A percentile compares a stretch with the other conserved stretches of the same genome.
Evolutionary conservation across 805 yeast species (phyloP).

Genomic region (Pichia manshurica): DNA sequence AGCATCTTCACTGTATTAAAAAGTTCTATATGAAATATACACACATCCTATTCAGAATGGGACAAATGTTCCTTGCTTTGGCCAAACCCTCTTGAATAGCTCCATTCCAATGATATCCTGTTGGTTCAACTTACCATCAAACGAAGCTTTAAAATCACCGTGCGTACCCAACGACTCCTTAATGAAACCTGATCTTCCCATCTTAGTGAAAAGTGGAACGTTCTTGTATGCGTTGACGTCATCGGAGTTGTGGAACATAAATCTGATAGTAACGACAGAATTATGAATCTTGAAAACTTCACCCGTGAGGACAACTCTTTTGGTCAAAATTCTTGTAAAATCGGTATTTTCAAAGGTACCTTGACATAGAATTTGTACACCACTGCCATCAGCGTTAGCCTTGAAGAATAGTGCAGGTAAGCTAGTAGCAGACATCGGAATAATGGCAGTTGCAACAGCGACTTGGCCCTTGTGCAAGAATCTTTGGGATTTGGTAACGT

Average conservation of each 20-base stretch:
- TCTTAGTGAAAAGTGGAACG: conserved; percentile 85
- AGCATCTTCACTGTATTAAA: neutral
- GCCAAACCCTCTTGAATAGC: conserved; percentile 92
- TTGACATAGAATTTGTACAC: conserved; percentile 64
- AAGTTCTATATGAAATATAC: neutral
- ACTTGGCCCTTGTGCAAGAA: conserved; percentile 74
- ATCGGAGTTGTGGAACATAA: conserved; percentile 92
- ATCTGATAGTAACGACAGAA: conserved; percentile 83
- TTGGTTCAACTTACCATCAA: conserved; percentile 83
- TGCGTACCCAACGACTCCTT: conserved; percentile 96
- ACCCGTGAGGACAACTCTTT: conserved; percentile 86
- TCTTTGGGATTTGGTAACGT: conserved; percentile 81
- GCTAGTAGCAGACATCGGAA: conserved; percentile 78
- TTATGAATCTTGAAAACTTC: conserved; percentile 94
- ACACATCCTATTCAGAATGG: neutral
- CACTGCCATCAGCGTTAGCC: conserved; percentile 37
- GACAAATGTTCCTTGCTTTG: conserved; percentile 33
- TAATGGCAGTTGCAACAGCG: conserved; percentile 78
- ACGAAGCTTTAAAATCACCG: conserved; percentile 94
- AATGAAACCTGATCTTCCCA: conserved; percentile 91
- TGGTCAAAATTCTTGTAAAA: conserved; percentile 76
- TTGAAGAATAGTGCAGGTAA: conserved; percentile 84
- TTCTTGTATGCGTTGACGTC: conserved; percentile 88
- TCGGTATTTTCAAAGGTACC: conserved; percentile 89
- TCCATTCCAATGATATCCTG: conserved; percentile 95